Evolutionary conservation across 2,329 filamentous ascomycete genomes (phyloP), one percentile per base, ranked within the genome.

Genomic region (Onygenales sp.): DNA sequence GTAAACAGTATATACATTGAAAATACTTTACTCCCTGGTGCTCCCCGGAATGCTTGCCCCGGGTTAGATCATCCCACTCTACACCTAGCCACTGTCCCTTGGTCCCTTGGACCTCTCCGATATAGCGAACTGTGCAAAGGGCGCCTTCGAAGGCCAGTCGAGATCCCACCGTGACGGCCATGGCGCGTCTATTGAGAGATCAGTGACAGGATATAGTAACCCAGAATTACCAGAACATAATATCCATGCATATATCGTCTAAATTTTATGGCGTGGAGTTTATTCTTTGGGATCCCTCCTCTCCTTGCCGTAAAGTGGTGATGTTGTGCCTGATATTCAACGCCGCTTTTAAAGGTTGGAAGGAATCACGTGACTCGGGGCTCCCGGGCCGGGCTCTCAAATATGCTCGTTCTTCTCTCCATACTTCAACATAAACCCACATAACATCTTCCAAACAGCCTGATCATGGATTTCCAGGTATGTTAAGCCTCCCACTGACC

Each of bases 11-110:
- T 51, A 42, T 80, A 92, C 92, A 95, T 61, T 78, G 74, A 64
- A 97, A 97, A 67, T 96, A 95, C 57, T 81, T 83, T 57, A 80
- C 76, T 55, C 86, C 88, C 58, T 86, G 83, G 70, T 94, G 84
- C 56, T 85, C 83, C 55, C 93, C 93, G 63, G 92, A 82, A 70
- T 98, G 91, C 74, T 96, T 97, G 56, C 93, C 93, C 63, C 91
- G 80, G 39, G 77, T 78, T 53, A 84, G 75, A 67, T 96, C 88
- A 70, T 97, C 92, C 93, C 93, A 98, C 78, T 98, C 93, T 47
- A 97, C 88, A 46, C 93, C 93, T 36, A 97, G 79, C 91, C 92
- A 97, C 57, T 79, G 76, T 48, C 89, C 88, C 43, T 80, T 77
- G 7, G 89, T 91, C 60, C 86, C 87, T 49, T 81, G 77, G 6